Percentiles rank a stretch among this genome's conserved stretches.
phyloP scores from a whole-genome alignment of 441 rosid genomes.

The Adansonia rubrostipa region DNA sequence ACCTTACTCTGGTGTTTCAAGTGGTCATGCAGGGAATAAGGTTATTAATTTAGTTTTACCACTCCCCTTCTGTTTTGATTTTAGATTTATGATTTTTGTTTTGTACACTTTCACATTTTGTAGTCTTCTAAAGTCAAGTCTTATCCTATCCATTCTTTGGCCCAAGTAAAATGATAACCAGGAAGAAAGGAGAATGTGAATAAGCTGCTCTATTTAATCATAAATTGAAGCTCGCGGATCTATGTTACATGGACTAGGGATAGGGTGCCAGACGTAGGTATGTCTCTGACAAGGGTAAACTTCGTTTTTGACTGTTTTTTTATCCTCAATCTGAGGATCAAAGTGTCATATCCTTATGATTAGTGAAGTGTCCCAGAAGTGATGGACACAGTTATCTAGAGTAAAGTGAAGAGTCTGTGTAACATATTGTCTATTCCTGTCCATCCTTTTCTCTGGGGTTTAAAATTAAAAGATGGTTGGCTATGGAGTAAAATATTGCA shows the following conservation, averaged over 20 bases:
- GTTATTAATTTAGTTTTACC: slow-evolving; percentile 41
- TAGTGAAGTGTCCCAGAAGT: background rate
- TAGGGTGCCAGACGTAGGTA: background rate
- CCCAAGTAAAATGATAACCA: background rate
- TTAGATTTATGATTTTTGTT: slow-evolving; percentile 5
- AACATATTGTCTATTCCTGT: background rate
- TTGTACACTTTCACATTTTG: slow-evolving; percentile 5
- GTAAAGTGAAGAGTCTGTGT: background rate
- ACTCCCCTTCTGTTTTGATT: background rate
- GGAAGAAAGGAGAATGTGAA: background rate
- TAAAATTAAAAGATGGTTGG: background rate
- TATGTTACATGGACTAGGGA: background rate
- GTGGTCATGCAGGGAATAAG: slow-evolving; percentile 54
- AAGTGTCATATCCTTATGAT: background rate
- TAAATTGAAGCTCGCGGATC: background rate
- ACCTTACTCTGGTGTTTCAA: slow-evolving; percentile 59
- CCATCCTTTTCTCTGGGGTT: background rate
- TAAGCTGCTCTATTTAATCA: background rate
- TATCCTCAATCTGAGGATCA: background rate
- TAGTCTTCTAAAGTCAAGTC: background rate
- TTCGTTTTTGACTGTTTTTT: background rate
- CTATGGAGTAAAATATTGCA: background rate
- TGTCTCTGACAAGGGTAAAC: background rate
- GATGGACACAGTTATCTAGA: background rate
- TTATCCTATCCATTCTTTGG: slow-evolving; percentile 3